Evolutionary conservation across 768 basidiomycete genomes (phyloP), one percentile per base, ranked within the genome.

Genomic region (Suillus discolor): DNA sequence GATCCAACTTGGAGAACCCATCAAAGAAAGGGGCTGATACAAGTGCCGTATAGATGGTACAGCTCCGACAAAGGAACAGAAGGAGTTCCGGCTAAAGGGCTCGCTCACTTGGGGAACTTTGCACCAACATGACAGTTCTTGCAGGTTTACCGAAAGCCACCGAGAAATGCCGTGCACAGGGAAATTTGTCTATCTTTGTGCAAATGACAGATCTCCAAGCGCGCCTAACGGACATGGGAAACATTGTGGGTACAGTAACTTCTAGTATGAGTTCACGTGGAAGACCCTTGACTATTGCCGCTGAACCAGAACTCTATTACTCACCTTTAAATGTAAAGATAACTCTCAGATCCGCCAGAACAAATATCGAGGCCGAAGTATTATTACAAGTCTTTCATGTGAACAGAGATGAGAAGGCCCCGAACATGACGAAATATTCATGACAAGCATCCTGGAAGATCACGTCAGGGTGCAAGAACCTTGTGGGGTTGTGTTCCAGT

Each of bases 221-320:
- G 59, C 44, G 63, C 41, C 23, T 41, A 28, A 20, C 9, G 25
- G 63, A 62, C 39, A 41, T 62, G 63, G 31, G 63, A 64, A 60
- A 62, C 23, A 45, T 6, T 38, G 15, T 41, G 57, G 41, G 15
- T 36, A 42, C 18, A 60, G 12, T 20, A 28, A 20, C 18, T 13
- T 41, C 41, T 28, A 60, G 25, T 4, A 31, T 20, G 28, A 20
- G 38, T 47, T 73, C 68, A 71, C 74, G 68, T 64, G 68, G 68
- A 62, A 55, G 63, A 68, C 66, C 61, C 62, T 65, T 44, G 16
- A 28, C 20, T 65, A 67, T 67, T 66, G 45, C 61, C 67, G 62
- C 74, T 67, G 62, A 18, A 64, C 44, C 51, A 65, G 53, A 65
- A 66, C 60, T 61, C 55, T 67, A 65, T 75, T 65, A 66, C 65